Conservation (phyloP, 140 eudicot species). For the Oenanthe javanica region DNA sequence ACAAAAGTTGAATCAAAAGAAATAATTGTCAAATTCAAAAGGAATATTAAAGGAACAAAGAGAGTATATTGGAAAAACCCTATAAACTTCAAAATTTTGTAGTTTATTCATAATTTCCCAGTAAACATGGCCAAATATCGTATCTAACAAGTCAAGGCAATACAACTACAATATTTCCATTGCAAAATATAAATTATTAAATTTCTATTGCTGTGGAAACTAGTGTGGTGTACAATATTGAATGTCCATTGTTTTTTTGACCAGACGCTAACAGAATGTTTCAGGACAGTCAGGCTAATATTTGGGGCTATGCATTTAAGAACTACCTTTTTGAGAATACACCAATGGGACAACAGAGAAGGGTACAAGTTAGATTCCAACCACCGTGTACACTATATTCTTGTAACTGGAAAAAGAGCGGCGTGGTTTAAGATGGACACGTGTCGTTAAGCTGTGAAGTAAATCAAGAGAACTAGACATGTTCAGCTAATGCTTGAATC, state of each 20-base stretch:
- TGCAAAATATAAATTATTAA: neutral
- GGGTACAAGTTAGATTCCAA: neutral
- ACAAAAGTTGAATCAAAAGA: too few species aligned
- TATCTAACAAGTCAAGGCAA: neutral
- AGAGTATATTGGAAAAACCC: too few species aligned
- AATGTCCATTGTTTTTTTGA: neutral
- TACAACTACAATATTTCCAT: neutral
- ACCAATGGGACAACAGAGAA: neutral
- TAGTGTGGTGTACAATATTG: slow-evolving; percentile 1
- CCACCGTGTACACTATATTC: neutral
- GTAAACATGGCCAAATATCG: too few species aligned
- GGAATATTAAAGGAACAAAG: too few species aligned
- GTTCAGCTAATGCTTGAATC: slow-evolving; percentile 1
- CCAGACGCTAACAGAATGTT: neutral
- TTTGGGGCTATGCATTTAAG: neutral
- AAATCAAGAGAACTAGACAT: neutral
- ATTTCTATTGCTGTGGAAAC: neutral
- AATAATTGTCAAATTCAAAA: too few species aligned
- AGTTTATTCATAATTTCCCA: too few species aligned
- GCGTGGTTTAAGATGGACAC: neutral
- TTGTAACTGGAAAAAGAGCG: neutral
- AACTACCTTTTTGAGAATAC: neutral
- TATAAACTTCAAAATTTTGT: too few species aligned
- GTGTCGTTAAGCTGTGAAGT: neutral
- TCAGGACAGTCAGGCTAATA: neutral